Conservation (phyloP, 306 rosid species). For the Dicorynia guianensis region DNA sequence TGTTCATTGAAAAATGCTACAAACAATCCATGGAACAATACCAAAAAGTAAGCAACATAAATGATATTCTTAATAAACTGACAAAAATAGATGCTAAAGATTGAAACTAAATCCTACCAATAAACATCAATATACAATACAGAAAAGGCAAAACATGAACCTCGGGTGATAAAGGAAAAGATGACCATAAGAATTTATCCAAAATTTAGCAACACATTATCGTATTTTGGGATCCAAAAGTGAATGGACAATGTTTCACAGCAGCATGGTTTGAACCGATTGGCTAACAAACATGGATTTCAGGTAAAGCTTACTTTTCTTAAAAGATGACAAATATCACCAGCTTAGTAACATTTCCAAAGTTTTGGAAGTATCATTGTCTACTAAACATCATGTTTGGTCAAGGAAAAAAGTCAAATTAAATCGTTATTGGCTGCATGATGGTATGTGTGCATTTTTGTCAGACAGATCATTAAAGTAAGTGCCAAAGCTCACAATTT, state of each 20-base stretch:
- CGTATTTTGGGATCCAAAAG: conserved; percentile 16
- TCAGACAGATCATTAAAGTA: not conserved
- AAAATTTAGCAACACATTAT: not conserved
- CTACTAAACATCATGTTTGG: conserved; percentile 49
- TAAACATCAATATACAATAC: not conserved
- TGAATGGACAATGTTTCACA: not conserved
- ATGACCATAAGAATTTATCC: not conserved
- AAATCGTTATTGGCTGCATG: conserved; percentile 7
- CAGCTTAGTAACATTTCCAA: conserved; percentile 88
- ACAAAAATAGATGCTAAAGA: too few species aligned
- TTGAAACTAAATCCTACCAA: not conserved
- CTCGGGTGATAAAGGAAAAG: not conserved
- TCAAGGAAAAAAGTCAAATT: conserved; percentile 33
- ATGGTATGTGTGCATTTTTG: conserved; percentile 16
- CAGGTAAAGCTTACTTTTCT: conserved; percentile 15
- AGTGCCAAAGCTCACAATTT: conserved; percentile 69
- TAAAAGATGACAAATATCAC: conserved; percentile 56
- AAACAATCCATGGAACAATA: not conserved
- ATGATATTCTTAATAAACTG: not conserved
- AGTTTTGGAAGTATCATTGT: conserved; percentile 93
- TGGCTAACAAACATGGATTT: conserved; percentile 2
- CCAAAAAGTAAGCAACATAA: not conserved
- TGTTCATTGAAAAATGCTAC: not conserved
- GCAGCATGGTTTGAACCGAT: conserved; percentile 13
- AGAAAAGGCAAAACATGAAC: not conserved